These are phyloP conservation scores for Coniochaeta prunicola DNA, from an alignment of 2,329 filamentous ascomycete species.

Conservation along the genomic window DNA sequence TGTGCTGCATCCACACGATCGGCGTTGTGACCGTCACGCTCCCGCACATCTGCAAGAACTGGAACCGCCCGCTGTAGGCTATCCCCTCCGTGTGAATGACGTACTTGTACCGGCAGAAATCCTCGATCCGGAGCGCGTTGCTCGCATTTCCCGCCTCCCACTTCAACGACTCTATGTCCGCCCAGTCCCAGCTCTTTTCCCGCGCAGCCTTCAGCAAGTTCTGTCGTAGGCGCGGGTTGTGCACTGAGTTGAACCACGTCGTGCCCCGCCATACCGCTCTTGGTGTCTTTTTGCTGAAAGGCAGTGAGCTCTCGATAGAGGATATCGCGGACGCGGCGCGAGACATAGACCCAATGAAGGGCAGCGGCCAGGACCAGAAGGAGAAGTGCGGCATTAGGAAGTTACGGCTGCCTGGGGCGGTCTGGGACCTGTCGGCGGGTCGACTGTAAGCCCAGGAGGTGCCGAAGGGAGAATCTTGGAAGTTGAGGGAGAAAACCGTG, in stretches of 20 bases:
- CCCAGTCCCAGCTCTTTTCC: constrained; percentile 41
- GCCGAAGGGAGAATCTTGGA: constrained; percentile 40
- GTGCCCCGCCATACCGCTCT: constrained; percentile 46
- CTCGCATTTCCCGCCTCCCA: constrained; percentile 25
- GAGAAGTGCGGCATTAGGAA: constrained; percentile 50
- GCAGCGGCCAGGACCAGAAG: constrained; percentile 46
- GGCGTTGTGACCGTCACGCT: constrained; percentile 41
- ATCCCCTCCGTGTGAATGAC: constrained; percentile 46
- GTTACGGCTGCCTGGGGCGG: constrained; percentile 20
- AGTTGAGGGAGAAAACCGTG: constrained; percentile 43
- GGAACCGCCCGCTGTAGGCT: constrained; percentile 44
- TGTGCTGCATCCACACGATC: constrained; percentile 40
- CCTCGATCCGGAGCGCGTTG: constrained; percentile 40
- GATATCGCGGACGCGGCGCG: constrained; percentile 29
- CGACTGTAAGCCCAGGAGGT: constrained; percentile 40
- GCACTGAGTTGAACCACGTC: constrained; percentile 38
- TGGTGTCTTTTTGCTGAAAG: constrained; percentile 26
- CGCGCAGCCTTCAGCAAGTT: constrained; percentile 29
- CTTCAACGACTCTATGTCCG: constrained; percentile 36
- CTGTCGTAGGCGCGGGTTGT: constrained; percentile 31
- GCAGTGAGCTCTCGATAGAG: constrained; percentile 22
- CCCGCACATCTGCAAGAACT: constrained; percentile 42
- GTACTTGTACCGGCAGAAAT: constrained; percentile 45
- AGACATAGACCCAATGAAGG: constrained; percentile 37
- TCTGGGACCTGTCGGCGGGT: constrained; percentile 27